Evolutionary conservation across 345 rosid species (phyloP), one percentile per base, ranked within the genome.

Genomic region (Geranium brycei): DNA sequence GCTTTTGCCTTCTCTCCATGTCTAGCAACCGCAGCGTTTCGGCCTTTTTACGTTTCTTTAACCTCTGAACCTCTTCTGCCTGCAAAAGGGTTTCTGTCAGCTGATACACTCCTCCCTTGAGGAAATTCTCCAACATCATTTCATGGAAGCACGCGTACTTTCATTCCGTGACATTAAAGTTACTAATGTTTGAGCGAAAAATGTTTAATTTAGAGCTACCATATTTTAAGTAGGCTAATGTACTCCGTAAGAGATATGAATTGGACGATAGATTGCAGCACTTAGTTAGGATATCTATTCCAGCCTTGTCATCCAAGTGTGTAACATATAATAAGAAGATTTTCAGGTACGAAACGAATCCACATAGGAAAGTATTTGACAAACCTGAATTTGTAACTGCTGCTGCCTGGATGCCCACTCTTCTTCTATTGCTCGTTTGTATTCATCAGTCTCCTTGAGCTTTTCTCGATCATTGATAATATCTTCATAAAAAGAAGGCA

Each of bases 321-420:
- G 11, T 17, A 17, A 6, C 19, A 17, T 16, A 58, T 17, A 16
- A 17, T 58, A 15, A 7, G 13, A 18, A 53, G 17, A n/a, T 23
- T 23, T 23, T 23, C 35, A 56, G 23, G 69, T 38, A 10, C 15
- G 19, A 51, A 38, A 19, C 31, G 16, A 70, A 19, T 8, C 17
- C 7, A 60, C 35, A 47, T 28, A 31, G 17, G 11, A 17, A n/a
- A 58, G 0, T 58, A 19, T 35, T 56, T 38, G 40, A 31, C 62
- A 66, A 71, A 91, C 96, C 98, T 87, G 96, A 72, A 81, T 71
- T 71, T 82, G 78, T 74, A 91, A 71, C 71, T 85, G 84, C 53
- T 28, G 78, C 68, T 87, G 88, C 77, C 91, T 83, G 51, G 91
- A 85, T 63, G 79, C 86, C 96, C 90, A 84, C 80, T 89, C 98